These are phyloP conservation scores for Cephaloascus fragrans DNA, from an alignment of 805 yeast genomes.

Conservation along the genomic window DNA sequence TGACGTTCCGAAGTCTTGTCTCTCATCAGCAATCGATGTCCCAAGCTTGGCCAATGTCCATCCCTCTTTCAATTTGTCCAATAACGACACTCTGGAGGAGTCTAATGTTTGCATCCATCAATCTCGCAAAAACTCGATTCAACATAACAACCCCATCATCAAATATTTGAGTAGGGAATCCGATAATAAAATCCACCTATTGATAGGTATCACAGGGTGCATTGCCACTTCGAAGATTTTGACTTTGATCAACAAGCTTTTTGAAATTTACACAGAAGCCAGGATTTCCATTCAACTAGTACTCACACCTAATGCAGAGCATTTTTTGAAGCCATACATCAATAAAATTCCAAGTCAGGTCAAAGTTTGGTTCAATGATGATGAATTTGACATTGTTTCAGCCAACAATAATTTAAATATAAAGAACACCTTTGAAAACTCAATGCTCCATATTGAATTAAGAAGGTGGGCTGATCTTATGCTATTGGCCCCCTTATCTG, in stretches of 20 bases:
- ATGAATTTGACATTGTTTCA: constrained; percentile 8
- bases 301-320: constrained; percentile 14
- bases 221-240: constrained; percentile 12
- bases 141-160: background rate
- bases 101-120: background rate
- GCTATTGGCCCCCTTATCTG: constrained; percentile 14
- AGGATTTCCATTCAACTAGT: constrained; percentile 15
- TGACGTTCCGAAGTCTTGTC: background rate
- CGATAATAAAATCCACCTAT: constrained; percentile 11
- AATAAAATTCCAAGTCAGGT: constrained; percentile 12
- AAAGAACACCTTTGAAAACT: constrained; percentile 1
- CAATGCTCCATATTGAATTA: constrained; percentile 10
- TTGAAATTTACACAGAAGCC: constrained; percentile 11
- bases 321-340: constrained; percentile 10
- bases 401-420: constrained; percentile 2
- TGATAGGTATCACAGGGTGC: constrained; percentile 17
- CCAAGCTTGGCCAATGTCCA: background rate
- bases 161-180: constrained; percentile 2
- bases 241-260: constrained; percentile 13
- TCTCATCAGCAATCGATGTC: background rate
- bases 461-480: constrained; percentile 18
- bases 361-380: constrained; percentile 15
- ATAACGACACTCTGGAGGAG: background rate
- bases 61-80: background rate
- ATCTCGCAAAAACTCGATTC: background rate